phyloP scores from a whole-genome alignment of 2,329 filamentous ascomycete genomes.

The Clarireedia monteithiana region DNA sequence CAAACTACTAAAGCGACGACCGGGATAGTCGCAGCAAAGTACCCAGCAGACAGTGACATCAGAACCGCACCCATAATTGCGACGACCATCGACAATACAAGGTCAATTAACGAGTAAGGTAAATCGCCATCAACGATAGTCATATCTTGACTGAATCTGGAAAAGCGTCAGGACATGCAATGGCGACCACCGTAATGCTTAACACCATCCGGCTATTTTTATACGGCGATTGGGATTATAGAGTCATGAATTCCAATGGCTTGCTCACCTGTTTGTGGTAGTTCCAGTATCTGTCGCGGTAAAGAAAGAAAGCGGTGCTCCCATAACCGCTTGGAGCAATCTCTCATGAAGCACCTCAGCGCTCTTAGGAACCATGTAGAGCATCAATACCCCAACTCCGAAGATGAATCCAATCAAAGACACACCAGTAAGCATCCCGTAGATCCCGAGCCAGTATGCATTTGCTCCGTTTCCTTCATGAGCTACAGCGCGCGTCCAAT shows the following conservation, averaged over 20 bases:
- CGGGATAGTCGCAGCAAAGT: conserved; percentile 34
- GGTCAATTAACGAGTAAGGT: conserved; percentile 15
- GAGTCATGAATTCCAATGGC: no score
- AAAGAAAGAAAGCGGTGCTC: conserved; percentile 32
- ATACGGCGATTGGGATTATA: no score
- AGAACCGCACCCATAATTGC: conserved; percentile 34
- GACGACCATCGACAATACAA: conserved; percentile 23
- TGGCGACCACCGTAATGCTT: neutral
- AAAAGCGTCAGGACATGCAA: neutral
- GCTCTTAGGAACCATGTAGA: conserved; percentile 44
- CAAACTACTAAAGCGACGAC: conserved; percentile 30
- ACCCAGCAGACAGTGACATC: conserved; percentile 29
- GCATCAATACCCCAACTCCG: conserved; percentile 32
- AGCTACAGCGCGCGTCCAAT: conserved; percentile 8
- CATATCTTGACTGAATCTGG: conserved; percentile 21
- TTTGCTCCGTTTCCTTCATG: conserved; percentile 4
- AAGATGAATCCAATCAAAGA: neutral
- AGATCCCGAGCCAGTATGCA: conserved; percentile 1
- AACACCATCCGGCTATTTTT: neutral
- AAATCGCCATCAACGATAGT: conserved; percentile 22
- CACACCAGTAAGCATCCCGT: conserved; percentile 2
- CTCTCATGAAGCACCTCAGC: conserved; percentile 41
- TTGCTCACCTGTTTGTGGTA: conserved; percentile 16
- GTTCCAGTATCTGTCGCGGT: conserved; percentile 18
- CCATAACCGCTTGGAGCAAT: conserved; percentile 38